These are phyloP conservation scores for Lactuca saligna DNA, from an alignment of 129 eudicot genomes.

Conservation along the genomic window DNA sequence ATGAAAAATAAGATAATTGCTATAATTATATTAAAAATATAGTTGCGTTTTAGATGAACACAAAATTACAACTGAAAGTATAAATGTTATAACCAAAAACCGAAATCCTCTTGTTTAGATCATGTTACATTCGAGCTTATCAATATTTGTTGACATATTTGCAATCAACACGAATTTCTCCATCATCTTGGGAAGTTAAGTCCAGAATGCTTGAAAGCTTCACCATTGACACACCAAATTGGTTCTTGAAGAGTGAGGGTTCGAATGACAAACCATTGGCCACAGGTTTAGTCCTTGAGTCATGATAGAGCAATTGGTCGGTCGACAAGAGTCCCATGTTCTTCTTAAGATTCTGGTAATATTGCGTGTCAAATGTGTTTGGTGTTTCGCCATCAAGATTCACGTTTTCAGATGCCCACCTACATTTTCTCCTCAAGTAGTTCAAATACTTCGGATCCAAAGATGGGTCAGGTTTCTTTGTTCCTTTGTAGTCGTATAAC, in stretches of 20 bases:
- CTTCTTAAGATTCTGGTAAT: conserved; percentile 67
- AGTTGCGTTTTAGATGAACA: neutral
- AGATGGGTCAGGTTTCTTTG: conserved; percentile 61
- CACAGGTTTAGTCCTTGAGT: conserved; percentile 65
- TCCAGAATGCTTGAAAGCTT: conserved; percentile 73
- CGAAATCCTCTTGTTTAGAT: conserved; percentile 3
- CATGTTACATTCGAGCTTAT: conserved; percentile 3
- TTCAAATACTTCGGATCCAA: conserved; percentile 62
- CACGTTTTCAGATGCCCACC: conserved; percentile 72
- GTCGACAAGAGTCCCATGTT: conserved; percentile 77
- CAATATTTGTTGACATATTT: conserved; percentile 39
- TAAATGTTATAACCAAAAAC: neutral
- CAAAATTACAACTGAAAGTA: conserved; percentile 11
- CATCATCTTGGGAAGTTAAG: conserved; percentile 36
- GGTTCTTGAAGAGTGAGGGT: conserved; percentile 37
- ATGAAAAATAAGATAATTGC: neutral
- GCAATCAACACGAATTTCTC: conserved; percentile 67
- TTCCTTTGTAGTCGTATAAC: conserved; percentile 66
- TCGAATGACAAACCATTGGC: conserved; percentile 60
- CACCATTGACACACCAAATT: conserved; percentile 76
- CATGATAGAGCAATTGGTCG: conserved; percentile 61
- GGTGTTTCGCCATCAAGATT: conserved; percentile 76
- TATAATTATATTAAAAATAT: neutral
- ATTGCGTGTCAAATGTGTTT: conserved; percentile 52
- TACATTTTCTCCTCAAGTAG: conserved; percentile 77